Evolutionary conservation across 2,329 filamentous ascomycete species (phyloP), one percentile per base, ranked within the genome.

Genomic region (Trichocomaceae sp.): DNA sequence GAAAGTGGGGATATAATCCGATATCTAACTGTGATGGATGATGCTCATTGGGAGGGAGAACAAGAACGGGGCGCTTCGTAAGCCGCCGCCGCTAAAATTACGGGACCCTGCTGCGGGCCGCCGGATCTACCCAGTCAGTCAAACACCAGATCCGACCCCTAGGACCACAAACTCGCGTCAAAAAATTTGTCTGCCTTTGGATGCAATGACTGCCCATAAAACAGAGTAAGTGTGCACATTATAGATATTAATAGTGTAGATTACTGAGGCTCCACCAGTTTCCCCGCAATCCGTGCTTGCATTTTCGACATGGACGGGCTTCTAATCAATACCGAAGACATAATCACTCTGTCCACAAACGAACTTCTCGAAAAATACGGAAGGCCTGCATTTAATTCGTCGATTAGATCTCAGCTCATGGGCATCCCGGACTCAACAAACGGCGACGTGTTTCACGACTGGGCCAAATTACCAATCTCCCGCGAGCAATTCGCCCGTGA

Each of bases 281-380:
- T 65, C 57, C 60, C 63, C 23, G 56, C 61, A 35, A 57, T 68
- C 26, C 63, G 67, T 20, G 67, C 67, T 46, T 69, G 64, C 57
- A 69, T 70, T 47, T 70, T 70, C 44, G 67, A 70, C 57, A 59
- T 70, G 56, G 68, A 70, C 47, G 67, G 68, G 2, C 62, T 67
- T 6, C 65, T 70, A 47, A 64, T 69, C 56, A 66, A 69, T 50
- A 63, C 67, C 31, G 68, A 70, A 58, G 67, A 69, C 57, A 66
- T 66, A 29, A 63, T 67, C 29, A 63, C 62, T 23, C 44, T 47
- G 13, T 59, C 57, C n/a, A 59, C 44, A 1, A 62, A 63, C 42
- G 2, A 59, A 10, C 35, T 64, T 5, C 62, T 64, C 2, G 15
- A 56, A 47, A 61, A 61, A n/a, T 61, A 65, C 19, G 48, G 47